A percentile compares a stretch with the other conserved stretches of the same genome.
Conservation (phyloP, 495 filamentous ascomycete species). For the Penicillium arizonense region DNA sequence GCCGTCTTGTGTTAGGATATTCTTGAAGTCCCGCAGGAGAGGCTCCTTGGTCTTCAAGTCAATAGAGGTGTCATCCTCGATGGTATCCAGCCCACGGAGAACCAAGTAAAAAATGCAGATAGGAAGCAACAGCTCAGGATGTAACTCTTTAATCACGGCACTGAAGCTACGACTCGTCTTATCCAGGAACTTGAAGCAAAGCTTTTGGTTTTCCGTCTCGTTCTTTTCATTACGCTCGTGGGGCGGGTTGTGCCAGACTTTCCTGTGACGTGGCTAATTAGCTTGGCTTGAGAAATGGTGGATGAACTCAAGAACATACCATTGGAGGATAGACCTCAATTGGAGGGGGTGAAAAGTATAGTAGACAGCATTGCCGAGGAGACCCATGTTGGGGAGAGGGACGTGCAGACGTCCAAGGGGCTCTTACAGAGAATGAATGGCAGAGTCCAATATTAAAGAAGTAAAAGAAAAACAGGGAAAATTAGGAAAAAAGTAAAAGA, state of each 20-base stretch:
- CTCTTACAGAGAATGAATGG: not conserved
- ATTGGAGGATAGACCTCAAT: slow-evolving; percentile 87
- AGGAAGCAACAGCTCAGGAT: slow-evolving; percentile 88
- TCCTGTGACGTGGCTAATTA: slow-evolving; percentile 54
- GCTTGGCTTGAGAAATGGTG: not conserved
- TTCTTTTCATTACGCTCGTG: slow-evolving; percentile 76
- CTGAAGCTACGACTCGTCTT: slow-evolving; percentile 90
- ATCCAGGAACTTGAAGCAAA: slow-evolving; percentile 85
- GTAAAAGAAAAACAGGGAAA: not conserved
- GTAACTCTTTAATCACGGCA: slow-evolving; percentile 90
- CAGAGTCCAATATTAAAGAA: not conserved
- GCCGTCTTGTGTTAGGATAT: slow-evolving; percentile 73
- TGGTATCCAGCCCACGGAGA: slow-evolving; percentile 87
- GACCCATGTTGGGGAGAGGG: slow-evolving; percentile 45
- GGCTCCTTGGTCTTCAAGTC: slow-evolving; percentile 78
- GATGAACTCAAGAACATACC: slow-evolving; percentile 49
- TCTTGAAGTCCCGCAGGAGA: slow-evolving; percentile 76
- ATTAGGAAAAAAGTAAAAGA: slow-evolving; percentile 1
- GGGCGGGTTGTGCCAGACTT: slow-evolving; percentile 92
- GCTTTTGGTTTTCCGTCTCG: slow-evolving; percentile 68
- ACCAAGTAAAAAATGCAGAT: slow-evolving; percentile 92
- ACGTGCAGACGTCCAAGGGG: slow-evolving; percentile 8
- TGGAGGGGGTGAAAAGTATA: slow-evolving; percentile 74
- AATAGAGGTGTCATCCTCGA: slow-evolving; percentile 98
- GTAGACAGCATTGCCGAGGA: slow-evolving; percentile 63